Conservation (phyloP, 2,329 filamentous ascomycete species). For the Colletotrichum sp. region DNA sequence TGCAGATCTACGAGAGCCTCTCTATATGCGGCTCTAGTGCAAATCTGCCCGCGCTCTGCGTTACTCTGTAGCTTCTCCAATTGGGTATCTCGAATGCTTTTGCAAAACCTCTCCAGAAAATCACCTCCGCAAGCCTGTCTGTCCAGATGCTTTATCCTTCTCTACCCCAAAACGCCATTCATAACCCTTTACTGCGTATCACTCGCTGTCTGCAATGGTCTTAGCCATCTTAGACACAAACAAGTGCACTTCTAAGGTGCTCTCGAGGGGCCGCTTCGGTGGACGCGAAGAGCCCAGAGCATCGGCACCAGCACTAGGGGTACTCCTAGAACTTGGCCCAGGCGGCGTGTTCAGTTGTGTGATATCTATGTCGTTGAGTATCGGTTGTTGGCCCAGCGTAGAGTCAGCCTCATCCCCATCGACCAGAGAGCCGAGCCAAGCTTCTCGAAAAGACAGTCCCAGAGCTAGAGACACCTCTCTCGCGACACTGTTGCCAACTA, state of each 20-base stretch:
- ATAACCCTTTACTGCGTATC: not conserved
- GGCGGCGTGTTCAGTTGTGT: not conserved
- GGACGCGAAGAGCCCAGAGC: not conserved
- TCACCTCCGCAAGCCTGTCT: not conserved
- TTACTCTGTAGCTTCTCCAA: not conserved
- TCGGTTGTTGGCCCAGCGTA: not conserved
- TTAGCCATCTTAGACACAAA: not conserved
- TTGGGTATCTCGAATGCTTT: not conserved
- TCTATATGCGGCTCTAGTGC: not conserved
- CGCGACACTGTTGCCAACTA: constrained; percentile 80
- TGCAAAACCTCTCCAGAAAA: not conserved
- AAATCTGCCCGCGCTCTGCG: not conserved
- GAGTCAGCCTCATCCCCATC: constrained; percentile 14
- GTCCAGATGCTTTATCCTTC: not conserved
- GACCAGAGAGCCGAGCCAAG: constrained; percentile 47
- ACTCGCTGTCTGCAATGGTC: not conserved
- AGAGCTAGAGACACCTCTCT: constrained; percentile 70
- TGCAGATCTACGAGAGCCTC: not conserved
- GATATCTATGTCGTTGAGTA: not conserved
- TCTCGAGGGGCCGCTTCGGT: not conserved
- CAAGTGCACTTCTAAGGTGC: not conserved
- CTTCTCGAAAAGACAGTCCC: constrained; percentile 67
- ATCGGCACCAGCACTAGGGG: not conserved
- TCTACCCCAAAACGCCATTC: not conserved
- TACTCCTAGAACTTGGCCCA: not conserved